Conservation (phyloP, 257 asterid species). For the Apocynum venetum region DNA sequence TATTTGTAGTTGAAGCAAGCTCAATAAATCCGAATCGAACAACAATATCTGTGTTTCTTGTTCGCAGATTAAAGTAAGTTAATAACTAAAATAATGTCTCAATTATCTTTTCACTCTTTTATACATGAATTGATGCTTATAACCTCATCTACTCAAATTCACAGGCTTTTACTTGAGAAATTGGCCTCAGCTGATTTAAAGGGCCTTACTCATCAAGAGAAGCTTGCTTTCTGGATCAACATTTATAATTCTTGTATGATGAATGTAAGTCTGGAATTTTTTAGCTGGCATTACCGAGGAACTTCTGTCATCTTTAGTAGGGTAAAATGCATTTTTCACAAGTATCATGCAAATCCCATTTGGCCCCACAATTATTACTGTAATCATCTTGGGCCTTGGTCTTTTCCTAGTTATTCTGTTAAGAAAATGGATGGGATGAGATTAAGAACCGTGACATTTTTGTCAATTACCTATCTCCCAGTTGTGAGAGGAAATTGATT, state of each 20-base stretch:
- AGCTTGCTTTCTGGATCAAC: slow-evolving; percentile 96
- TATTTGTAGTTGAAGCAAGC: slow-evolving; percentile 48
- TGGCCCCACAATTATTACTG: not conserved
- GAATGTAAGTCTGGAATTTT: slow-evolving; percentile 47
- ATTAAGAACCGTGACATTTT: not conserved
- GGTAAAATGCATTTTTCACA: not conserved
- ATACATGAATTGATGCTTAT: slow-evolving; percentile 14
- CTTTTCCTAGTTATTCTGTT: not conserved
- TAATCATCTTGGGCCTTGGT: not conserved
- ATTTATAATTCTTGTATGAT: slow-evolving; percentile 92
- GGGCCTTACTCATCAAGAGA: slow-evolving; percentile 75
- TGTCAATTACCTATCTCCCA: not conserved
- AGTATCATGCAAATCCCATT: not conserved
- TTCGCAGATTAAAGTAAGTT: slow-evolving; percentile 64
- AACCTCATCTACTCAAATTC: slow-evolving; percentile 16
- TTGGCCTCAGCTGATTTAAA: slow-evolving; percentile 55
- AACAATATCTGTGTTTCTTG: slow-evolving; percentile 53
- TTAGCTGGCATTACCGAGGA: not conserved
- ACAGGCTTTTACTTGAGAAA: slow-evolving; percentile 64
- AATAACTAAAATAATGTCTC: not conserved
- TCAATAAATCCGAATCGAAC: slow-evolving; percentile 60
- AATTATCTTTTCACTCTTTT: slow-evolving; percentile 4
- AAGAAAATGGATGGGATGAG: not conserved
- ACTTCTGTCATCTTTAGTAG: not conserved
- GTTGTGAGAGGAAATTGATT: not conserved